Base-by-base conservation (phyloP, 2,329 filamentous ascomycete genomes). In the Aspergillus sp. region DNA sequence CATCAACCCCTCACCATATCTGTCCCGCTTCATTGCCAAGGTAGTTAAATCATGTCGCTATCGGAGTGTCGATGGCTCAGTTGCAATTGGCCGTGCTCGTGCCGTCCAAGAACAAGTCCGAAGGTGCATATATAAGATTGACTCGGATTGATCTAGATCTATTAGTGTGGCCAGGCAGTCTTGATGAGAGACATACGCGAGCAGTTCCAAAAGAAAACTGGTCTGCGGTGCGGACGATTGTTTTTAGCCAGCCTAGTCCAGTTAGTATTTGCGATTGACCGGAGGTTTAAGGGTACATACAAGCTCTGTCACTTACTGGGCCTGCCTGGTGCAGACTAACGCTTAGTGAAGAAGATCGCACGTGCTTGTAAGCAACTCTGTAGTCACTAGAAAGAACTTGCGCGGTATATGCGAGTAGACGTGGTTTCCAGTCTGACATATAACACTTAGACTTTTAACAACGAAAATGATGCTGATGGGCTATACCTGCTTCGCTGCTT, bases 251-350 rank as follows among this genome's bases (percentile, higher is more conserved):
- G 41, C 41, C 39, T 41, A 23, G 10, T 13, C 9, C 12, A 7
- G 19, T 37, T 15, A 37, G 33, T 37, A 37, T 15, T 3, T 13
- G 19, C 9, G 10, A 13, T 12, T 17, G 12, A n/a, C 12, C 13
- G 19, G 9, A 7, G 44, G 10, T 15, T 32, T 4, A 37, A 46
- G 47, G 46, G 20, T 22, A 45, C 39, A 7, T 22, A 19, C 35
- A 19, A 44, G 37, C 47, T 44, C 50, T 48, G 47, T 54, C 48
- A 42, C 46, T 49, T 49, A 44, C 47, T 37, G 30, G 48, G 25
- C 27, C 23, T 43, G 39, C 44, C 38, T 32, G 13, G 22, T 33
- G 43, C 46, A 42, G 46, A 15, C n/a, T 37, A 13, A 37, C 7
- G 33, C 33, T 37, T n/a, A 32, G 30, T 37, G 13, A 17, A n/a